These are phyloP conservation scores for Mycosphaerelloides madeirae DNA, from an alignment of 2,329 filamentous ascomycete genomes.

Conservation along the genomic window DNA sequence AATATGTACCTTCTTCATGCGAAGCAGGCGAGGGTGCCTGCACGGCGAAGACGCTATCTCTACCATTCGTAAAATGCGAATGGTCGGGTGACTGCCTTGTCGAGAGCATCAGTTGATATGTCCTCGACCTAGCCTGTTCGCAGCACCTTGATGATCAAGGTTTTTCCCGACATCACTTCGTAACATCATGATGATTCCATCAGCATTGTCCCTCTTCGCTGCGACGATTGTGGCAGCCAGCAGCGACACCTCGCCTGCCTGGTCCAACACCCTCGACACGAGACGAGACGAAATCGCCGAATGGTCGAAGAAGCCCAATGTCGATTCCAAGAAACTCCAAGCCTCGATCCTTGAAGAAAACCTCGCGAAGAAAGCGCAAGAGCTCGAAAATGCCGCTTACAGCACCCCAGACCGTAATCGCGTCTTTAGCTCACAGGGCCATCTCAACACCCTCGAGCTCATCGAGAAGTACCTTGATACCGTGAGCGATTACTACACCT, in stretches of 20 bases:
- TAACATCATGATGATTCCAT: not conserved
- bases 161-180: not conserved
- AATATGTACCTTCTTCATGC: too few species aligned
- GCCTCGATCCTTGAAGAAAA: conserved; percentile 15
- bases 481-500: conserved; percentile 56
- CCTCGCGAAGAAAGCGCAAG: conserved; percentile 22
- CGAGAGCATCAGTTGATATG: too few species aligned
- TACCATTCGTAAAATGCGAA: too few species aligned
- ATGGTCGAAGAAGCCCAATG: conserved; percentile 6
- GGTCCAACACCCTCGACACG: not conserved
- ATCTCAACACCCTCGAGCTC: conserved; percentile 39
- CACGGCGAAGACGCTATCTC: too few species aligned
- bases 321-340: conserved; percentile 17
- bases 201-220: not conserved
- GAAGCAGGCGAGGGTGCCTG: too few species aligned
- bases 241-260: not conserved
- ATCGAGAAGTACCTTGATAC: conserved; percentile 34
- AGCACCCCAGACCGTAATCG: conserved; percentile 34
- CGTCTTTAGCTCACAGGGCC: conserved; percentile 35
- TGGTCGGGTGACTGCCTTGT: too few species aligned
- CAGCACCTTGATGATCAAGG: conserved; percentile 2
- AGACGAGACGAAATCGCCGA: conserved; percentile 1
- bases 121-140: too few species aligned
- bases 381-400: conserved; percentile 38
- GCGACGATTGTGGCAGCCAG: not conserved